A percentile compares a stretch with the other conserved stretches of the same genome.
Conservation (phyloP, 257 asterid species). For the Oldenlandia corymbosa region DNA sequence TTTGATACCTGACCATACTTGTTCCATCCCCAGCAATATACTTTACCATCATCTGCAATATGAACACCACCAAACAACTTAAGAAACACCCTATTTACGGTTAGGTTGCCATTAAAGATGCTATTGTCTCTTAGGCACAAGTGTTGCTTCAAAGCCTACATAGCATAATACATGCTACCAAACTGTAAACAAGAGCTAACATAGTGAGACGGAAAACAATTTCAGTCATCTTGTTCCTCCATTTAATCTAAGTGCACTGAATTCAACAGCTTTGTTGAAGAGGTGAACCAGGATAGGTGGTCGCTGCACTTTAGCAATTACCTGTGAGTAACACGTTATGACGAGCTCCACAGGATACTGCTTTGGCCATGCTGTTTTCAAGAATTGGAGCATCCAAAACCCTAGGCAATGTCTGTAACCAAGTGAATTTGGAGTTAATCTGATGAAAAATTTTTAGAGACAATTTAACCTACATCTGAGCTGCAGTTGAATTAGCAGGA, state of each 20-base stretch:
- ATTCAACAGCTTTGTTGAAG: neutral
- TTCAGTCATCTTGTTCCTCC: neutral
- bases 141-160: no score
- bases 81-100: neutral
- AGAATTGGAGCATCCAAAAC: constrained; percentile 51
- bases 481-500: no score
- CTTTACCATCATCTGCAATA: constrained; percentile 43
- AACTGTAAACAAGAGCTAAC: no score
- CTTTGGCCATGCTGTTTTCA: constrained; percentile 43
- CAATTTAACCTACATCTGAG: no score
- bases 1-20: constrained; percentile 65
- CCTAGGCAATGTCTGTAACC: constrained; percentile 46
- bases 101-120: no score
- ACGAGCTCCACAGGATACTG: constrained; percentile 71
- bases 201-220: no score
- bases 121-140: no score
- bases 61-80: neutral
- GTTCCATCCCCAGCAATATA: constrained; percentile 82
- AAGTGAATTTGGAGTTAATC: neutral
- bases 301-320: constrained; percentile 10
- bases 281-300: neutral
- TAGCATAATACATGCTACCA: no score
- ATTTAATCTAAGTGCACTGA: no score
- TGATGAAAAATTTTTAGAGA: neutral
- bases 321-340: constrained; percentile 65